Evolutionary conservation across 2,329 filamentous ascomycete species (phyloP).

Genomic region (Arthroderma sp.): DNA sequence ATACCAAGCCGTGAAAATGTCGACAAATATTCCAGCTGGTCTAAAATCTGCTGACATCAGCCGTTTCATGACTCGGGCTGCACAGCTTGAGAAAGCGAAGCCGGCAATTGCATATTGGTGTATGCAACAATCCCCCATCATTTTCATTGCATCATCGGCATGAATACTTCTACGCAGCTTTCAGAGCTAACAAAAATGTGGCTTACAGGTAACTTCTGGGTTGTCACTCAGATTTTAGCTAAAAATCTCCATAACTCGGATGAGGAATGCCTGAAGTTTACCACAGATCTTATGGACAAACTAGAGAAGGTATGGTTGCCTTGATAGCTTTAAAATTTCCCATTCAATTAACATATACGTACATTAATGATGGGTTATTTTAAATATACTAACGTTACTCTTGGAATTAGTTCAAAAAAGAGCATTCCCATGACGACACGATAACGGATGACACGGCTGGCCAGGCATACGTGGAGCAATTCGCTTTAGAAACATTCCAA

Average conservation of each 20-base stretch:
- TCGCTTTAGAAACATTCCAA: constrained; percentile 76
- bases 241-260: constrained; percentile 67
- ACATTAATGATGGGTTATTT: neutral
- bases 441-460: constrained; percentile 75
- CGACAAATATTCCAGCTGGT: constrained; percentile 54
- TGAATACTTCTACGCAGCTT: neutral
- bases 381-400: neutral
- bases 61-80: constrained; percentile 70
- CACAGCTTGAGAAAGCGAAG: constrained; percentile 71
- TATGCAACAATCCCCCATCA: constrained; percentile 40
- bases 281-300: constrained; percentile 76
- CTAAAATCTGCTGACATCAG: constrained; percentile 72
- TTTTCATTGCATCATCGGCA: neutral
- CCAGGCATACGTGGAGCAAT: constrained; percentile 87
- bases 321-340: neutral
- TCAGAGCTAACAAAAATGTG: neutral
- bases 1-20: constrained; percentile 45
- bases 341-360: neutral
- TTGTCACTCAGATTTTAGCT: constrained; percentile 79
- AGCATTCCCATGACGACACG: constrained; percentile 66
- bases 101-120: constrained; percentile 93
- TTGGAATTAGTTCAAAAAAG: constrained; percentile 49
- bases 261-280: constrained; percentile 68
- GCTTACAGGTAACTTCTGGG: constrained; percentile 67
- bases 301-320: constrained; percentile 55